Base-by-base conservation (phyloP, 345 rosid genomes). In the Syzygium grande region DNA sequence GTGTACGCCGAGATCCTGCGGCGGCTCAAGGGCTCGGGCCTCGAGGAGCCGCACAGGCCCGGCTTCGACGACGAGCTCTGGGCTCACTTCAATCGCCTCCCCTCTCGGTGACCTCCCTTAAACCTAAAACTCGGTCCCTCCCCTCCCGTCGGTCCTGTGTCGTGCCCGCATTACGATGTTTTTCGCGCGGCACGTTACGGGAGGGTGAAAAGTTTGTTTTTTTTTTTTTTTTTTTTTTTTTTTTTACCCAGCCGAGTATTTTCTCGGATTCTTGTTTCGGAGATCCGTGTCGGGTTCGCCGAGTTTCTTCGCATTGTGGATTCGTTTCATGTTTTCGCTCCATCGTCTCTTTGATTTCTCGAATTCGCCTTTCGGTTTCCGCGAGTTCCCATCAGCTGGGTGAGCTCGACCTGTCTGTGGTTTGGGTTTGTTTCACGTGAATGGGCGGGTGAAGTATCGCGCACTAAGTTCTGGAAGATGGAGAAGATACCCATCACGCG, bases 11-110 rank as follows among this genome's bases (percentile, higher is more conserved):
- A 52, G 88, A 91, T 96, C 43, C 94, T 95, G 86, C 92, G 96
- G 86, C 94, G 86, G 61, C 46, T 84, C 86, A 84, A 55, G 43
- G 58, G 29, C 13, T 52, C 55, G 41, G 86, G 84, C 84, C 88
- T 85, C 87, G 87, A 88, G 16, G 99, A 96, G 88, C 86, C 96
- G 13, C 90, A 90, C 92, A 93, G 59, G 34, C 95, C 97, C 52
- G 93, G 90, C 59, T 98, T 98, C 89, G 94, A 93, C 23, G 96
- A 98, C 30, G 93, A 96, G 52, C 99, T 98, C 77, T 98, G 97
- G 99, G 55, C 94, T 87, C 99, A 98, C 95, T 98, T 98, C 92
- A 93, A 88, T 84, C 98, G 99, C 59, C 98, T 98, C 65, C 99
- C 99, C 30, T 89, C 96, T 58, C 91, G 99, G 99, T 98, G 91